These are phyloP conservation scores for Vitis amurensis DNA, from an alignment of 164 flowering plant genomes.

Conservation along the genomic window DNA sequence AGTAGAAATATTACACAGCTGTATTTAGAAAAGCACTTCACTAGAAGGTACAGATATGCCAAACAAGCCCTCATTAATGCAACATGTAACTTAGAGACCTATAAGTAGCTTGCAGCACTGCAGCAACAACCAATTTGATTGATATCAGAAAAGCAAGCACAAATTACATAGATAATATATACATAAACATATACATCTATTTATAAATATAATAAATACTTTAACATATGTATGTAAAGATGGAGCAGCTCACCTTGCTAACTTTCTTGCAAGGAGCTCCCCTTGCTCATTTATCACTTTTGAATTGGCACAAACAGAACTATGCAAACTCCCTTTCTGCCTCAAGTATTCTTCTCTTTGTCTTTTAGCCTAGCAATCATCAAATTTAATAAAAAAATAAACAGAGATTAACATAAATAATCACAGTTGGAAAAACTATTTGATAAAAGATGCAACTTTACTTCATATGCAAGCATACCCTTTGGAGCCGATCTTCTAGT, in stretches of 20 bases:
- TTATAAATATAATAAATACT: too few species aligned
- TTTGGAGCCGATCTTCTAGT: slow-evolving; percentile 80
- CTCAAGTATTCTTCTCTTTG: slow-evolving; percentile 83
- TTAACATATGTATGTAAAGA: too few species aligned
- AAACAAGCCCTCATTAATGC: too few species aligned
- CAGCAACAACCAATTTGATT: too few species aligned
- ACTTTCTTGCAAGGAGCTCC: slow-evolving; percentile 68
- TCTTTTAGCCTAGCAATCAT: slow-evolving; percentile 61
- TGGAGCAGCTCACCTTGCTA: slow-evolving; percentile 60
- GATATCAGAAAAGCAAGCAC: too few species aligned
- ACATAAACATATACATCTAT: too few species aligned
- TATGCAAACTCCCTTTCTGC: slow-evolving; percentile 55
- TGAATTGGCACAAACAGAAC: slow-evolving; percentile 32
- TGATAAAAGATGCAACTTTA: background rate
- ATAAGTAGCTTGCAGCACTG: too few species aligned
- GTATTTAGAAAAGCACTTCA: too few species aligned
- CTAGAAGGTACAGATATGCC: too few species aligned
- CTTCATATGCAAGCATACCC: slow-evolving; percentile 47
- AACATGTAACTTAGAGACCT: too few species aligned
- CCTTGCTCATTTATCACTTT: slow-evolving; percentile 58
- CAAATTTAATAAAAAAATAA: background rate
- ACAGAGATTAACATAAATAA: background rate
- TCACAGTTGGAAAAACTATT: background rate
- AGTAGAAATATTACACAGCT: too few species aligned
- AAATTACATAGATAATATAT: too few species aligned